Percentiles rank a stretch among this genome's conserved stretches.
Conservation (phyloP, 2,329 filamentous ascomycete species). For the Fusarium setosum region DNA sequence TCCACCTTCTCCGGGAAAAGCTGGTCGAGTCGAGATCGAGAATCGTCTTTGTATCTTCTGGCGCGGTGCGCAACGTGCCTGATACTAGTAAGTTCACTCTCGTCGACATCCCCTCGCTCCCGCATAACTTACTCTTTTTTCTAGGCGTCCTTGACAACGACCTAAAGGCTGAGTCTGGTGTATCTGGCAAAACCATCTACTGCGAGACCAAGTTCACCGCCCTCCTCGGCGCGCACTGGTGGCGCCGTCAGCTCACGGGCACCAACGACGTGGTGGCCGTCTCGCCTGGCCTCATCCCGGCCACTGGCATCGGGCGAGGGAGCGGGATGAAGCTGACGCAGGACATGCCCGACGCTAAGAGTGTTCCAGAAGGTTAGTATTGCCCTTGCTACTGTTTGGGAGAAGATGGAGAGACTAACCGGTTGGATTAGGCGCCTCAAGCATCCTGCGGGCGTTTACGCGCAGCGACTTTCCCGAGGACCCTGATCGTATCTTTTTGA, state of each 20-base stretch:
- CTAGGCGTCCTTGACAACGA: slow-evolving; percentile 52
- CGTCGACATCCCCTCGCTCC: accelerated
- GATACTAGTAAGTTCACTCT: slow-evolving; percentile 47
- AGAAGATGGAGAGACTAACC: slow-evolving; percentile 19
- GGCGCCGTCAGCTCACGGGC: slow-evolving; percentile 62
- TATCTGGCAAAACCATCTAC: slow-evolving; percentile 49
- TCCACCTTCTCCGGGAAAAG: slow-evolving; percentile 61
- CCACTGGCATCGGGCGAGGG: slow-evolving; percentile 55
- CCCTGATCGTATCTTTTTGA: slow-evolving; percentile 63
- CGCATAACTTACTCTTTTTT: slow-evolving; percentile 4
- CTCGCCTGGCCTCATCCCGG: slow-evolving; percentile 63
- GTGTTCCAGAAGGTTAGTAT: slow-evolving; percentile 56
- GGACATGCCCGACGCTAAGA: slow-evolving; percentile 60
- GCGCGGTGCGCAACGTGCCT: slow-evolving; percentile 55
- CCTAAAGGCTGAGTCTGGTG: slow-evolving; percentile 53
- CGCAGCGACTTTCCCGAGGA: slow-evolving; percentile 61
- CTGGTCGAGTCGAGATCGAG: slow-evolving; percentile 58
- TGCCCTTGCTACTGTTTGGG: not conserved
- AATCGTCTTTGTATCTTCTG: slow-evolving; percentile 63
- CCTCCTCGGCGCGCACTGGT: slow-evolving; percentile 65
- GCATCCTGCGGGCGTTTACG: slow-evolving; percentile 57
- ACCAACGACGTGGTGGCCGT: slow-evolving; percentile 61
- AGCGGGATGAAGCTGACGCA: slow-evolving; percentile 41
- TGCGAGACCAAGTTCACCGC: slow-evolving; percentile 61
- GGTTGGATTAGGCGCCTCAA: slow-evolving; percentile 53